Percentiles rank a stretch among this genome's conserved stretches.
Conservation (phyloP, 1,284 basidiomycete genomes). For the Leccinum olivaceoglutinosum region DNA sequence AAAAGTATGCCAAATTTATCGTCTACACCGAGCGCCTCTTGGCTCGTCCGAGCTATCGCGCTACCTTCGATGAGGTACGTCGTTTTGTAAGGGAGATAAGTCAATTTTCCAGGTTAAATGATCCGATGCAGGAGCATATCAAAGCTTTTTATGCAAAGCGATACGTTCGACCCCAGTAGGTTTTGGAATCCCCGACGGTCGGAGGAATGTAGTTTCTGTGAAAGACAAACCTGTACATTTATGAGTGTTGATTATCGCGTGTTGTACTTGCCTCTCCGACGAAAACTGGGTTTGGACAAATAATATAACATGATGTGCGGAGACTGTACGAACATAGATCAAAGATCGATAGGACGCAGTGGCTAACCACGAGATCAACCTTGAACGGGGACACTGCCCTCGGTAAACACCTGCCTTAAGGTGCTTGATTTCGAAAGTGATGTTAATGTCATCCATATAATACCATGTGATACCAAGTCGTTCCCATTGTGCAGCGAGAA, state of each 20-base stretch:
- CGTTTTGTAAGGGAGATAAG: no score
- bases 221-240: neutral
- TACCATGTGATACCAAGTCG: neutral
- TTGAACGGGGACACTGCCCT: neutral
- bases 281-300: neutral
- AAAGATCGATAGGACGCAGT: neutral
- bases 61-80: slow-evolving; percentile 31
- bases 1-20: slow-evolving; percentile 27
- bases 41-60: slow-evolving; percentile 25
- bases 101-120: neutral
- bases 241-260: neutral
- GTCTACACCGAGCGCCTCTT: slow-evolving; percentile 28
- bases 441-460: no score
- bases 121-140: slow-evolving; percentile 13
- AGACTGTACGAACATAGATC: neutral
- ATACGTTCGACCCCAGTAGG: slow-evolving; percentile 4
- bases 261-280: neutral
- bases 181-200: neutral
- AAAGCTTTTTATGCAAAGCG: neutral
- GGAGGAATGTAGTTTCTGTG: neutral
- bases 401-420: neutral
- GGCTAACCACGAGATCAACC: neutral
- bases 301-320: neutral
- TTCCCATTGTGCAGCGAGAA: neutral
- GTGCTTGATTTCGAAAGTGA: neutral